Conservation (phyloP, 352 stramenopile genomes). For the Pythium dissotocum region DNA sequence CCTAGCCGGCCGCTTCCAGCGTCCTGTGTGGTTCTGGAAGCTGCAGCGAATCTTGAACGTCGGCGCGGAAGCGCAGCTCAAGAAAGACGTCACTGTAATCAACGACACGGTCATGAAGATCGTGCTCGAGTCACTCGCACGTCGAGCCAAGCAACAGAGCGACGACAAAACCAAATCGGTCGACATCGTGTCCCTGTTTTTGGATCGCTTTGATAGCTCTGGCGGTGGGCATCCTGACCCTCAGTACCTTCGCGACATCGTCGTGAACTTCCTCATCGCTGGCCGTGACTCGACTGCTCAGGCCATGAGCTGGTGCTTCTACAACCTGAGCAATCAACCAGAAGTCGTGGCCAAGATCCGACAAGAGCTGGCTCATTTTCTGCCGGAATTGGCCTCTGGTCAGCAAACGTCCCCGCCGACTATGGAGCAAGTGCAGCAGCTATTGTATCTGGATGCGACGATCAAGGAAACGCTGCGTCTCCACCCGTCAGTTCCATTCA, state of each 20-base stretch:
- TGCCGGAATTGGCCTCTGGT: slow-evolving; percentile 9
- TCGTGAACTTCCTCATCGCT: slow-evolving; percentile 72
- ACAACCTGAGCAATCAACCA: slow-evolving; percentile 67
- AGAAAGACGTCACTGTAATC: slow-evolving; percentile 32
- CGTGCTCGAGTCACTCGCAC: slow-evolving; percentile 31
- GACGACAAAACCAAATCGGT: slow-evolving; percentile 25
- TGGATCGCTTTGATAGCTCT: neutral
- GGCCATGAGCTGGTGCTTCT: slow-evolving; percentile 68
- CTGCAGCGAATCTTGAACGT: slow-evolving; percentile 42
- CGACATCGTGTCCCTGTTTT: slow-evolving; percentile 20
- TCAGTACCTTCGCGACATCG: slow-evolving; percentile 70
- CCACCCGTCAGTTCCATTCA: slow-evolving; percentile 48
- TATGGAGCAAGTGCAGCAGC: slow-evolving; percentile 47
- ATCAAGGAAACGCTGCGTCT: slow-evolving; percentile 71
- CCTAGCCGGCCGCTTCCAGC: slow-evolving; percentile 42
- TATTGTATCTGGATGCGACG: slow-evolving; percentile 64
- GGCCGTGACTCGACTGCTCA: slow-evolving; percentile 75
- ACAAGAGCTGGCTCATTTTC: slow-evolving; percentile 39
- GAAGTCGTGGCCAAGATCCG: slow-evolving; percentile 52
- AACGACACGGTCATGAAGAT: slow-evolving; percentile 39
- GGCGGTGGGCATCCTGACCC: slow-evolving; percentile 1
- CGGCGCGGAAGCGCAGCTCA: slow-evolving; percentile 38
- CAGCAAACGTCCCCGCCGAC: slow-evolving; percentile 26
- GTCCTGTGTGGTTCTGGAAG: slow-evolving; percentile 44
- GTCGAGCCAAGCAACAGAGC: neutral